Conservation (phyloP, 306 rosid species). For the Sphenostylis stenocarpa region DNA sequence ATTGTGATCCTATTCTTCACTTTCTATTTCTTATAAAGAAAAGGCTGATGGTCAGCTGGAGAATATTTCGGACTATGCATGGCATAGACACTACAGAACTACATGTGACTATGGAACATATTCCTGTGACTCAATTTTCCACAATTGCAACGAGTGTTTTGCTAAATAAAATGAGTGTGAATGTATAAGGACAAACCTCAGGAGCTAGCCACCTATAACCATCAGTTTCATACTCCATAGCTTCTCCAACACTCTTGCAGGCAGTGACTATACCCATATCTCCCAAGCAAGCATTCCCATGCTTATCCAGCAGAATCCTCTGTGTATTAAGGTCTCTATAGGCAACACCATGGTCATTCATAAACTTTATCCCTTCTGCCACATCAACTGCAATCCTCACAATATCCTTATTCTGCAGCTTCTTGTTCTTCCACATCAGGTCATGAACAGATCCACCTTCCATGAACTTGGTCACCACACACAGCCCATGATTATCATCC, state of each 20-base stretch:
- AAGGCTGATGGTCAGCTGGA: slow-evolving; percentile 16
- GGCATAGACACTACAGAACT: slow-evolving; percentile 17
- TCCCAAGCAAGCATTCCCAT: slow-evolving; percentile 90
- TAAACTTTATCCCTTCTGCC: slow-evolving; percentile 87
- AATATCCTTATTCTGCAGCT: slow-evolving; percentile 73
- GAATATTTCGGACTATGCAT: slow-evolving; percentile 21
- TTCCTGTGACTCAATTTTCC: neutral
- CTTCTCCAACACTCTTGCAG: slow-evolving; percentile 81
- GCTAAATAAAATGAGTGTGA: slow-evolving; percentile 30
- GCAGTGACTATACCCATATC: slow-evolving; percentile 89
- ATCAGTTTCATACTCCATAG: slow-evolving; percentile 90
- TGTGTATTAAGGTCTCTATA: slow-evolving; percentile 85
- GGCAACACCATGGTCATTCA: slow-evolving; percentile 84
- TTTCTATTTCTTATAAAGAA: neutral
- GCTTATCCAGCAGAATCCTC: slow-evolving; percentile 76
- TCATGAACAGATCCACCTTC: slow-evolving; percentile 89
- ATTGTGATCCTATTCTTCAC: slow-evolving; percentile 1
- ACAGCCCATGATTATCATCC: slow-evolving; percentile 88
- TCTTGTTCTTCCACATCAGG: slow-evolving; percentile 73
- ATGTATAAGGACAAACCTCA: slow-evolving; percentile 65
- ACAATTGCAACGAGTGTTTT: slow-evolving; percentile 25
- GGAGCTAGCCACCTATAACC: slow-evolving; percentile 98
- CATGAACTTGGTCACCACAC: slow-evolving; percentile 83
- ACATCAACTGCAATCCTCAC: slow-evolving; percentile 76
- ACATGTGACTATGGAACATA: slow-evolving; percentile 22